Evolutionary conservation across 2,329 filamentous ascomycete genomes (phyloP).

Genomic region (Trichoderma aggressivum): DNA sequence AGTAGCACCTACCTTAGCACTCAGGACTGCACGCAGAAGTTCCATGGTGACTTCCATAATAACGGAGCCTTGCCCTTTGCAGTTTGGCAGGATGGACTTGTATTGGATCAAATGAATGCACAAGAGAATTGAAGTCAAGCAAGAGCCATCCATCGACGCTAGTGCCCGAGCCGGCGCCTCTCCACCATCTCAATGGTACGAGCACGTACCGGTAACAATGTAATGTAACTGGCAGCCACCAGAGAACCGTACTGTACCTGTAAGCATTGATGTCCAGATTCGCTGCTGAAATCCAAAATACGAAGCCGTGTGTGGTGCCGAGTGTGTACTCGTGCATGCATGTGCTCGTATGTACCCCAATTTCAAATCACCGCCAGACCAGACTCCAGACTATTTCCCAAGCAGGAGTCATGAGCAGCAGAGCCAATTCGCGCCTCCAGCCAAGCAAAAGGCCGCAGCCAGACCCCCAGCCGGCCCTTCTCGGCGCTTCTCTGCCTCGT

Average conservation of each 20-base stretch:
- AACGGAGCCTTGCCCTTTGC: neutral
- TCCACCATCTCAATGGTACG: no score
- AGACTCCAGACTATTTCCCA: no score
- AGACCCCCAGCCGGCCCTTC: constrained; percentile 31
- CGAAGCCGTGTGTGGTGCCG: neutral
- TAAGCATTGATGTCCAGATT: neutral
- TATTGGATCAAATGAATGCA: no score
- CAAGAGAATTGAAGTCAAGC: neutral
- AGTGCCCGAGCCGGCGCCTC: constrained; percentile 1
- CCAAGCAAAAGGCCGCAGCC: constrained; percentile 1
- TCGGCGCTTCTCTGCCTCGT: constrained; percentile 34
- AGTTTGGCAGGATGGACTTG: no score
- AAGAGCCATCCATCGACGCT: constrained; percentile 8
- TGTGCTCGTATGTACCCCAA: no score
- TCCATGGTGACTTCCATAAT: constrained; percentile 13
- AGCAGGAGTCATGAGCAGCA: constrained; percentile 10
- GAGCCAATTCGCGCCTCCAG: neutral
- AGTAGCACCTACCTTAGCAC: neutral
- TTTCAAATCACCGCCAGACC: neutral
- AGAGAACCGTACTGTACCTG: neutral
- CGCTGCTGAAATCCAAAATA: neutral
- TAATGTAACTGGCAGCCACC: neutral
- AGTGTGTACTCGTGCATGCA: no score
- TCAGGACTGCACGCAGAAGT: neutral
- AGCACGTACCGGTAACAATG: neutral